A percentile compares a stretch with the other conserved stretches of the same genome.
Evolutionary conservation across 202 grass and related monocot species (phyloP).

Genomic region (Setaria italica): DNA sequence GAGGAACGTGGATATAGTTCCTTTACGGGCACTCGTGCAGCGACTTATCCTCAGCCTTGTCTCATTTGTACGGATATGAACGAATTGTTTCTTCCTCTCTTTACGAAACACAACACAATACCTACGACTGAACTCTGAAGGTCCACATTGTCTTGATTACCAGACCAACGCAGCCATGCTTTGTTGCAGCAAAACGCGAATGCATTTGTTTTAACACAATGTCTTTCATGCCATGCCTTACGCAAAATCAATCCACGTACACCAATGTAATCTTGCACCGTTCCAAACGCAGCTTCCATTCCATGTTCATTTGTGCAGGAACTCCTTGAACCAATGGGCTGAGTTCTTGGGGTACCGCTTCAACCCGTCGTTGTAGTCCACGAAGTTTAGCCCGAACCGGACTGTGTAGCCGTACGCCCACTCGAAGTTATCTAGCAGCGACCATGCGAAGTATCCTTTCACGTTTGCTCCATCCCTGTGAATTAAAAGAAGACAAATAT

Average conservation of each 20-base stretch:
- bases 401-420: slow-evolving; percentile 53
- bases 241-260: neutral
- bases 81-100: too few species aligned
- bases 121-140: neutral
- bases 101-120: too few species aligned
- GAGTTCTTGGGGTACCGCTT: slow-evolving; percentile 68
- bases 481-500: neutral
- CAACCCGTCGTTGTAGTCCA: slow-evolving; percentile 44
- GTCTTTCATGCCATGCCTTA: neutral
- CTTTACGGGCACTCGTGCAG: slow-evolving; percentile 9
- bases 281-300: neutral
- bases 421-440: slow-evolving; percentile 63
- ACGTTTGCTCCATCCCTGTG: slow-evolving; percentile 47
- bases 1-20: neutral
- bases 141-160: neutral
- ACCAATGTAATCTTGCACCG: neutral
- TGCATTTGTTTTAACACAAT: neutral
- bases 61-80: neutral
- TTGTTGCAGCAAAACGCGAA: neutral
- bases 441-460: slow-evolving; percentile 72
- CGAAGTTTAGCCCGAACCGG: slow-evolving; percentile 64
- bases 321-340: slow-evolving; percentile 52
- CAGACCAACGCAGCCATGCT: neutral
- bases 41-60: neutral
- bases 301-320: slow-evolving; percentile 27